phyloP scores from a whole-genome alignment of 208 protist species.

The Trypanosoma scelopori region DNA sequence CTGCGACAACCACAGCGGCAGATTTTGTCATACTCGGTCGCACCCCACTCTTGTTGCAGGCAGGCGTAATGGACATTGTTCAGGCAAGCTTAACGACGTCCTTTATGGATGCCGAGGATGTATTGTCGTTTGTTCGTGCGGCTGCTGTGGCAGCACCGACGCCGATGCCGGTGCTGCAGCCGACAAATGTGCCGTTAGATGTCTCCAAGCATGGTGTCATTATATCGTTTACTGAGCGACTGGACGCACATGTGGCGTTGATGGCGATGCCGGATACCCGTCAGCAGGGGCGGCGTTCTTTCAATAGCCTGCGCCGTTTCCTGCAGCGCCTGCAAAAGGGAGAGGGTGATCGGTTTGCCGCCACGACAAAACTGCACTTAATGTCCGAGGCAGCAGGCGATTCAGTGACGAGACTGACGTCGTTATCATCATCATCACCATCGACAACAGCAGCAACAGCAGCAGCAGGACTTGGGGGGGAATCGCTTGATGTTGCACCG shows the following conservation, averaged over 20 bases:
- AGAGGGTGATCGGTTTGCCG: not conserved
- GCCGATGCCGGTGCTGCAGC: too few species aligned
- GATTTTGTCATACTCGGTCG: slow-evolving; percentile 17
- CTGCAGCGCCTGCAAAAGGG: slow-evolving; percentile 5
- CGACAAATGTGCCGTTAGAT: not conserved
- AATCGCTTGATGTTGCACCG: not conserved
- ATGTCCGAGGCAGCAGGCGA: not conserved
- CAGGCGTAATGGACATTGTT: slow-evolving; percentile 18
- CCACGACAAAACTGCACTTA: too few species aligned
- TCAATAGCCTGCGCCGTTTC: slow-evolving; percentile 21
- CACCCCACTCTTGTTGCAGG: slow-evolving; percentile 9
- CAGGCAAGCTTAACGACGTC: slow-evolving; percentile 18
- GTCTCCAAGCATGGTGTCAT: not conserved
- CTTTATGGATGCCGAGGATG: not conserved
- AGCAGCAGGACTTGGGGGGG: not conserved
- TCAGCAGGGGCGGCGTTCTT: slow-evolving; percentile 4
- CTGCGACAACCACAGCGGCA: not conserved
- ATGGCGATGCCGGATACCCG: slow-evolving; percentile 9
- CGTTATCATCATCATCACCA: not conserved
- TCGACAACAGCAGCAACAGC: not conserved
- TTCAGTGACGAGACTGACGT: not conserved
- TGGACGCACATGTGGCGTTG: slow-evolving; percentile 3
- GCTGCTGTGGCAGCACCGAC: not conserved
- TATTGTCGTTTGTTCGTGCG: not conserved
- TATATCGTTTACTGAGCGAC: slow-evolving; percentile 19